Percentiles rank a stretch among this genome's conserved stretches.
Evolutionary conservation across 352 stramenopile species (phyloP).

Genomic region (Bremia lactucae): DNA sequence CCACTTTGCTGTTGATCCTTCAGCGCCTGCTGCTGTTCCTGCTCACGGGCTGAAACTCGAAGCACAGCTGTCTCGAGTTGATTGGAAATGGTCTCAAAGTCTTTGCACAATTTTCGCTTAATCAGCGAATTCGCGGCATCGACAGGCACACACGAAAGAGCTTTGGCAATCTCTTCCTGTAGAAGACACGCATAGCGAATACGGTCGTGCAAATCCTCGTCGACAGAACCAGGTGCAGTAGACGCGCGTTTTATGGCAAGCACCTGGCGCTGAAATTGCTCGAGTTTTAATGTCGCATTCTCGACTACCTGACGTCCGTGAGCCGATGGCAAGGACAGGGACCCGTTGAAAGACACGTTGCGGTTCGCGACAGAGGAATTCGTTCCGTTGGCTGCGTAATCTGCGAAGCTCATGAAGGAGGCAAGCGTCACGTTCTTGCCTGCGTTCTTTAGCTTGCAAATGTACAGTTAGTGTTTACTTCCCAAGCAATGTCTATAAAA

Average conservation of each 20-base stretch:
- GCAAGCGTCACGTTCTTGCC: background rate
- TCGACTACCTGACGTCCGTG: slow-evolving; percentile 46
- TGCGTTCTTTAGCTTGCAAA: too few relatives aligned
- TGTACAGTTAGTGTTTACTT: too few relatives aligned
- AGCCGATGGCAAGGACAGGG: slow-evolving; percentile 10
- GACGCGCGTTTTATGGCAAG: slow-evolving; percentile 63
- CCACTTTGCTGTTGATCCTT: slow-evolving; percentile 31
- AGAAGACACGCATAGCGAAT: slow-evolving; percentile 78
- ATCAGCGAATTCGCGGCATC: slow-evolving; percentile 54
- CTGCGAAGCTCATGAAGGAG: background rate
- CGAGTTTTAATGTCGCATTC: slow-evolving; percentile 59
- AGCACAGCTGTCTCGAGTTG: slow-evolving; percentile 60
- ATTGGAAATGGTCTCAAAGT: slow-evolving; percentile 68
- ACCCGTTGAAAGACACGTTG: slow-evolving; percentile 3
- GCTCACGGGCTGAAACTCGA: slow-evolving; percentile 52
- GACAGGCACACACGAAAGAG: slow-evolving; percentile 41
- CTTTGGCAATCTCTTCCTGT: slow-evolving; percentile 71
- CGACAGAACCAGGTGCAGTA: slow-evolving; percentile 17
- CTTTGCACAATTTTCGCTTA: slow-evolving; percentile 74
- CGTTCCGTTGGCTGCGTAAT: background rate
- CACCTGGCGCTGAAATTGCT: slow-evolving; percentile 79
- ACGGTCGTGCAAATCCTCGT: slow-evolving; percentile 74
- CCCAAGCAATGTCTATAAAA: too few relatives aligned
- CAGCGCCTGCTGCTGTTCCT: slow-evolving; percentile 43
- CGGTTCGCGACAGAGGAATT: slow-evolving; percentile 2